Base-by-base conservation (phyloP, 2,329 filamentous ascomycete genomes). In the Aplosporella prunicola region DNA sequence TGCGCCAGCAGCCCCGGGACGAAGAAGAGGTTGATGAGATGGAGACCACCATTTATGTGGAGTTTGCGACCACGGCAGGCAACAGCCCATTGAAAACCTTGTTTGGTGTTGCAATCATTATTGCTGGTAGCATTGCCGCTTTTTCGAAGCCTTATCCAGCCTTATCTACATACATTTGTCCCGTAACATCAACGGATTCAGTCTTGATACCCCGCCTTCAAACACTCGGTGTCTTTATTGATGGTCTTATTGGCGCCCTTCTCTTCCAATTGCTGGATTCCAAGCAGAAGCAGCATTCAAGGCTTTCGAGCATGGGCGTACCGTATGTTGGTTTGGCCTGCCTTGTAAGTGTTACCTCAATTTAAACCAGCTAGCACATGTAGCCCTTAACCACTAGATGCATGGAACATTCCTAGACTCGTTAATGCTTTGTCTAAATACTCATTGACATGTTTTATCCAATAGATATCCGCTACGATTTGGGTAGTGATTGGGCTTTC, bases 131-230 rank as follows among this genome's bases (percentile, higher is more conserved):
- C 20, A 25, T 23, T 11, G 29, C 32, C 14, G 24, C 24, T 9
- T 18, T 31, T 3, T 9, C 31, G 5, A 22, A 28, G 5, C 10
- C 36, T 5, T 17, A 14, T 9, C 22, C 36, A 9, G 28, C 36
- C 5, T 15, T 5, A 9, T 39, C 36, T 8, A 33, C 36, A 5
- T 39, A 39, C 15, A 39, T 39, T 20, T 39, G 36, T 16, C 20
- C 36, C 11, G 20, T 24, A 3, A 14, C 16, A 15, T 39, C 24
- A 9, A 27, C 25, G 9, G 20, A 39, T 23, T 39, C 50, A 3
- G 42, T 47, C 24, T 37, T 48, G 31, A 46, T 58, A 26, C 51
- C 53, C 27, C 51, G 48, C 8, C 45, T 59, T 20, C 54, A 57
- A 38, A 50, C 53, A 20, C 35, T 52, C 13, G 49, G 45, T 29